Base-by-base conservation (phyloP, 2,329 filamentous ascomycete species). In the Neonectria ditissima region DNA sequence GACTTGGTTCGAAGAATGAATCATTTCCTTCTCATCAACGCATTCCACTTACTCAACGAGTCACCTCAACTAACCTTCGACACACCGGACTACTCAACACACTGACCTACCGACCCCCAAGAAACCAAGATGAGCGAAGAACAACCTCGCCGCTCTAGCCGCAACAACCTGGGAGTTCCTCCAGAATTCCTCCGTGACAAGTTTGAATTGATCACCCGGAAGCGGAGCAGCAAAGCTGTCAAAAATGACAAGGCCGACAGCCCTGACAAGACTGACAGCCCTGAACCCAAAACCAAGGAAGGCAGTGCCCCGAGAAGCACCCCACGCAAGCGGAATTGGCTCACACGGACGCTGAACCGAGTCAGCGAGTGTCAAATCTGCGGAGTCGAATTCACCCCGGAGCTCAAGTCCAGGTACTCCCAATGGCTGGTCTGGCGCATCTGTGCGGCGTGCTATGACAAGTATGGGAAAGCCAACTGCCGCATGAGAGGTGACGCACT, bases 321-420 rank as follows among this genome's bases (percentile, higher is more conserved):
- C n/a, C n/a, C n/a, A n/a, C n/a, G n/a, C n/a, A n/a, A n/a, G n/a
- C n/a, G n/a, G n/a, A n/a, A n/a, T n/a, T n/a, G n/a, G n/a, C n/a
- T n/a, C n/a, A n/a, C n/a, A n/a, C n/a, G n/a, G n/a, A n/a, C n/a
- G n/a, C n/a, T n/a, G n/a, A n/a, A n/a, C n/a, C n/a, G n/a, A n/a
- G n/a, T n/a, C n/a, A n/a, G n/a, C n/a, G n/a, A n/a, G n/a, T 26
- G 56, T 32, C 56, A 22, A 39, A 32, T 59, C n/a, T 59, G 56
- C 26, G 20, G 2, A 1, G 9, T 4, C 4, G 3, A 45, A 5
- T 32, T 20, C 24, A 1, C n/a, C 14, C 2, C 34, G 5, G 13
- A 34, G 6, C n/a, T 16, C 9, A 20, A 59, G 4, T 26, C 54
- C 32, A 53, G 16, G 4, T 54, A 30, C 16, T 45, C n/a, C 32